Evolutionary conservation across 441 rosid species (phyloP), one percentile per base, ranked within the genome.

Genomic region (Pelargonium australe): DNA sequence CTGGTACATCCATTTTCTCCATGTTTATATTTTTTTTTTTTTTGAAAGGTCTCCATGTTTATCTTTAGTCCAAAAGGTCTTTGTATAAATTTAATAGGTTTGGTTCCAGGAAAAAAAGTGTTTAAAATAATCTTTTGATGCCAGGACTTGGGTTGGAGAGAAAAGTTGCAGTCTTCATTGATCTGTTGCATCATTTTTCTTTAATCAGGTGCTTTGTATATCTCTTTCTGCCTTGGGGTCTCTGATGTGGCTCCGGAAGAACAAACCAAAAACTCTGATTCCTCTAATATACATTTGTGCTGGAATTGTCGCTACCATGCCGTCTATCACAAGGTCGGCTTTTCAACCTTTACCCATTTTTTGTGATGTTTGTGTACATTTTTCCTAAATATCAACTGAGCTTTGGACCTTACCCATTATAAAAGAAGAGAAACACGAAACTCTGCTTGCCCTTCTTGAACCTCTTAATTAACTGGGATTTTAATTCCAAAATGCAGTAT

Each of bases 161-260:
- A 31, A 31, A 31, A 31, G 64, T 53, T 68, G 9, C 34, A 45
- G 13, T 34, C 25, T 14, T 14, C 60, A 53, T 53, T n/a, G 6
- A 3, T 53, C 60, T 53, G 0, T 5, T 64, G 11, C 53, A 28
- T 80, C 19, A 31, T 40, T 25, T 70, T 67, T 68, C 41, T 75
- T 62, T 58, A 66, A 65, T 76, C 85, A 90, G 98, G 95, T 90
- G 74, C 80, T 92, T 68, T 85, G 90, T 11, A 85, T 92, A 79
- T 92, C 98, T 44, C 83, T 92, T 69, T 93, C 97, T 44, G 96
- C 96, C 1, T 81, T 92, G 79, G 98, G 97, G 68, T 92, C 98
- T 13, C 76, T 92, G 81, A 92, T 92, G 88, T 92, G 97, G 97
- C 94, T 92, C 51, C 87, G 97, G 68, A 93, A 90, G 75, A 93